A percentile compares a stretch with the other conserved stretches of the same genome.
Conservation (phyloP, 257 asterid genomes). For the Asclepias syriaca region DNA sequence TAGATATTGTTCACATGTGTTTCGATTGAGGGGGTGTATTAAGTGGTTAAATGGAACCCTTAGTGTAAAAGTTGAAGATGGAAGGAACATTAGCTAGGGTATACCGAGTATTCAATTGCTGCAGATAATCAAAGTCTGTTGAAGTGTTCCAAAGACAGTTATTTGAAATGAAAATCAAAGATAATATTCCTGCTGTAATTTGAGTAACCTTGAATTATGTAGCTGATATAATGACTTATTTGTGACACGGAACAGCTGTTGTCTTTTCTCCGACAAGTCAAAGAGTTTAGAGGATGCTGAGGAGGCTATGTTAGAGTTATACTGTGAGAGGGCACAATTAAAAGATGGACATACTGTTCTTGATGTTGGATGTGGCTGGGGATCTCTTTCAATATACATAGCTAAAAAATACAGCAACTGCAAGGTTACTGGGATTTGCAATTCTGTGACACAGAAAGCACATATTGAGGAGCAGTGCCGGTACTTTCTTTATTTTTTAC, state of each 20-base stretch:
- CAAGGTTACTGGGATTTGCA: slow-evolving; percentile 80
- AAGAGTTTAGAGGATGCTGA: slow-evolving; percentile 89
- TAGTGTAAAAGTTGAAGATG: not conserved
- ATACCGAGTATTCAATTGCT: no score
- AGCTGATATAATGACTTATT: slow-evolving; percentile 9
- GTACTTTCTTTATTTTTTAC: slow-evolving; percentile 25
- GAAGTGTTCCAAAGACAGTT: not conserved
- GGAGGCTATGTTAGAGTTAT: slow-evolving; percentile 74
- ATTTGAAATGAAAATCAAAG: not conserved
- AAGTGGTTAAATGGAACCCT: no score
- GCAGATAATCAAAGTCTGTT: not conserved
- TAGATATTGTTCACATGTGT: no score
- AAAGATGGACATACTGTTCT: slow-evolving; percentile 84
- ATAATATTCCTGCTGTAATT: not conserved
- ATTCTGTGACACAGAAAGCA: slow-evolving; percentile 81
- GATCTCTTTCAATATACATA: slow-evolving; percentile 64
- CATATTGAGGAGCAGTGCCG: slow-evolving; percentile 64
- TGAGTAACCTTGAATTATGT: not conserved
- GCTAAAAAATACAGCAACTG: slow-evolving; percentile 72
- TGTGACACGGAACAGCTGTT: slow-evolving; percentile 50
- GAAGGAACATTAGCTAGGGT: not conserved
- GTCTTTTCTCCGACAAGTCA: slow-evolving; percentile 54
- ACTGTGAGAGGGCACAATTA: slow-evolving; percentile 77
- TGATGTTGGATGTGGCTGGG: slow-evolving; percentile 99
- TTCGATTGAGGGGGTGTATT: no score